A percentile compares a stretch with the other conserved stretches of the same genome.
Evolutionary conservation across 2,329 filamentous ascomycete species (phyloP).

Genomic region (Microsporum canis): DNA sequence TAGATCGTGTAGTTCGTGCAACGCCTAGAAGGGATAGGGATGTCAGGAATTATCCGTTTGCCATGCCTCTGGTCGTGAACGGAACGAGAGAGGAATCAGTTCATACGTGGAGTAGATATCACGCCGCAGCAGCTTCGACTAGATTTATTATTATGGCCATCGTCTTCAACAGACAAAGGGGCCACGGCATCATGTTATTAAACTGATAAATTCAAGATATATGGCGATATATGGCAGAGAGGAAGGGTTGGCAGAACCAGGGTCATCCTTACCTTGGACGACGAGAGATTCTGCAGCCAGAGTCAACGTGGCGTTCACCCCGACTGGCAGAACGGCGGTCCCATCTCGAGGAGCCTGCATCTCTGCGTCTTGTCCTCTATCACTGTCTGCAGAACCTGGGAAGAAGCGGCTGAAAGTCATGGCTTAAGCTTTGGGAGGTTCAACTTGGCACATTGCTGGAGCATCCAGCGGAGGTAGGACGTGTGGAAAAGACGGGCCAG

Average conservation of each 20-base stretch:
- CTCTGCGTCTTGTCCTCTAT: not conserved
- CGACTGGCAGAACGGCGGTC: conserved; percentile 40
- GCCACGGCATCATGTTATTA: not conserved
- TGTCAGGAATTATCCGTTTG: not conserved
- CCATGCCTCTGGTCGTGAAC: not conserved
- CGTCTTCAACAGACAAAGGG: conserved; percentile 32
- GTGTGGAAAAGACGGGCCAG: not conserved
- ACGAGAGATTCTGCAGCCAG: conserved; percentile 50
- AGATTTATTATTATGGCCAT: conserved; percentile 41
- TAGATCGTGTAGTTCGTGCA: conserved; percentile 30
- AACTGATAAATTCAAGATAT: not conserved
- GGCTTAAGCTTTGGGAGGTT: not conserved
- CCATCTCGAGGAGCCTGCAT: not conserved
- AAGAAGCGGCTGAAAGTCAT: conserved; percentile 3
- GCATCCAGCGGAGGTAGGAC: not conserved
- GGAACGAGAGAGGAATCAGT: not conserved
- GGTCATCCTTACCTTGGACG: conserved; percentile 40
- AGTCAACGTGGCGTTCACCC: conserved; percentile 48
- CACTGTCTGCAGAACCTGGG: not conserved
- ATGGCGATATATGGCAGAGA: not conserved
- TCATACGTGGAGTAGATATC: not conserved
- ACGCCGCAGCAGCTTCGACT: conserved; percentile 43
- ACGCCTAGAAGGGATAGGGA: not conserved
- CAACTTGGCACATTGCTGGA: not conserved
- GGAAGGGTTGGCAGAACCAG: not conserved